These are phyloP conservation scores for Dendrobium catenatum DNA, from an alignment of 106 monocot genomes.

Conservation along the genomic window DNA sequence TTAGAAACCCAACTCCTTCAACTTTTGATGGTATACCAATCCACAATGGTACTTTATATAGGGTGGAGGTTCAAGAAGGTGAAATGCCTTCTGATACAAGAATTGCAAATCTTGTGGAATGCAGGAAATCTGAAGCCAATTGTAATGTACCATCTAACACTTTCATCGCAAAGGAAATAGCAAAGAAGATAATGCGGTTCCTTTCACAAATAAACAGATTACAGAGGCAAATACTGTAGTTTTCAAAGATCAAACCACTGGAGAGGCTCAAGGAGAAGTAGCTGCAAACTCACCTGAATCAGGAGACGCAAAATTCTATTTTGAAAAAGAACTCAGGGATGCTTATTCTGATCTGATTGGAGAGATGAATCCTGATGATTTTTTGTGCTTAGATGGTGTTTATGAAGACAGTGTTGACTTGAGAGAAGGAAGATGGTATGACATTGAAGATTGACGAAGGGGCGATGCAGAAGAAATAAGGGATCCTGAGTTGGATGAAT, in stretches of 20 bases:
- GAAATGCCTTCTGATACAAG: constrained; percentile 32
- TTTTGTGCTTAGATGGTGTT: constrained; percentile 63
- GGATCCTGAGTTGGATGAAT: not conserved
- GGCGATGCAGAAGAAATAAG: not conserved
- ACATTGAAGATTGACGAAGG: not conserved
- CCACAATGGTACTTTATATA: constrained; percentile 40
- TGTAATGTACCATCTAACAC: not conserved
- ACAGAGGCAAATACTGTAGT: not conserved
- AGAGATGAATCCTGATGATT: constrained; percentile 62
- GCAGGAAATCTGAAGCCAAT: not conserved
- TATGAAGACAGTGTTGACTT: constrained; percentile 14
- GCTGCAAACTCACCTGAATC: not conserved
- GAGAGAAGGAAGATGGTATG: constrained; percentile 4
- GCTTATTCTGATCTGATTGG: constrained; percentile 35
- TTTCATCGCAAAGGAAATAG: not conserved
- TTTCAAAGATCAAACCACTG: not conserved
- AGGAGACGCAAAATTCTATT: constrained; percentile 17
- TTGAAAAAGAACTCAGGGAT: constrained; percentile 42
- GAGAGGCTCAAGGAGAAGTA: not conserved
- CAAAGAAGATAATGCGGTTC: not conserved
- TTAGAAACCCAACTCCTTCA: constrained; percentile 9
- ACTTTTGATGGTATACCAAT: constrained; percentile 9
- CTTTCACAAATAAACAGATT: constrained; percentile 3
- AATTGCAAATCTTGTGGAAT: constrained; percentile 42
- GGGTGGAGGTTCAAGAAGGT: constrained; percentile 76